Base-by-base conservation (phyloP, 371 early-diverging fungal species). In the Funneliformis caledonium region DNA sequence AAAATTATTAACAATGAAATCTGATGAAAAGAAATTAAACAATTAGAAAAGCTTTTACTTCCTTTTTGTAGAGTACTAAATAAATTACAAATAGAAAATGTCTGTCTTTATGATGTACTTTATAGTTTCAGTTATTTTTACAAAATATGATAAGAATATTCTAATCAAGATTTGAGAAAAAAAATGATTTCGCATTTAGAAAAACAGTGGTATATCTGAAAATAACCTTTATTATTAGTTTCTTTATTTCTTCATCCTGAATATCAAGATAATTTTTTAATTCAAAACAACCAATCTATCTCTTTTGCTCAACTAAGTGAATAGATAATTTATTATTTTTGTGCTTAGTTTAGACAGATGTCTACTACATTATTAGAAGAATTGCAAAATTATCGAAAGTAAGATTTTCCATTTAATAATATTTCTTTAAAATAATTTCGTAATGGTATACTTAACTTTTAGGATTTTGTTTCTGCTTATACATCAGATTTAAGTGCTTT, bases 11-110 rank as follows among this genome's bases (percentile, higher is more conserved):
- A 42, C 47, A 69, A 45, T 69, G n/a, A 69, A 14, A n/a, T 8
- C 1, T 69, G 45, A 22, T 69, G 22, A 10, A 43, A 11, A 22
- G 43, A 69, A 52, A 48, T 73, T 31, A 48, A 31, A 48, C 11
- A 73, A 33, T 42, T 56, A n/a, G 22, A 12, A 50, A 31, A 73
- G 42, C 22, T 73, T 48, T 14, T 73, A 8, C 31, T 16, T 73
- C 5, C 42, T 14, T 73, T 33, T 56, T 73, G 59, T 73, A n/a
- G 7, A 52, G 50, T 4, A 8, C 33, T 73, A 26, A 73, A 73
- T 14, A 73, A 73, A 33, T 37, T 73, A 73, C 59, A 73, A 73
- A 3, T 4, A 16, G 73, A 73, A 9, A 73, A 56, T 50, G n/a
- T 7, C 16, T 14, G 14, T 33, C 52, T 73, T 26, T 11, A 56